phyloP scores from a whole-genome alignment of 1,284 basidiomycete species.

The Porphyrellus sp. region DNA sequence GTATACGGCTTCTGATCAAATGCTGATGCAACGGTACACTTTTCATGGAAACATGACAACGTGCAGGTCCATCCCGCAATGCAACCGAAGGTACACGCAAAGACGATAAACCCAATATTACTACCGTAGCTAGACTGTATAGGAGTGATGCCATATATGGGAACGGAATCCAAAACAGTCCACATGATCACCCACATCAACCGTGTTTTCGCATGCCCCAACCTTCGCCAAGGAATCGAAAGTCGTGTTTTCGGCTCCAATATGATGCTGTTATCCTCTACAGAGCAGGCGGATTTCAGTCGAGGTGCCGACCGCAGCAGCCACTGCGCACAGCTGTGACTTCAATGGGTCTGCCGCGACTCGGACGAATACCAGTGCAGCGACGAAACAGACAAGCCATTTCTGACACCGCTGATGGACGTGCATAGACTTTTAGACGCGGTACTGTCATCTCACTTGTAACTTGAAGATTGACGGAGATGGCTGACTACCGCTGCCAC shows the following conservation, averaged over 20 bases:
- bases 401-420: neutral
- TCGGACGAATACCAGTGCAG: neutral
- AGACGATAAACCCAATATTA: no score
- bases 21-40: neutral
- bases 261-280: neutral
- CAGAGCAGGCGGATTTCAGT: neutral
- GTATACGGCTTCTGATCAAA: neutral
- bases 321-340: conserved; percentile 9
- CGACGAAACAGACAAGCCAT: neutral
- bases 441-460: neutral
- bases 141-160: conserved; percentile 25
- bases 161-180: conserved; percentile 13
- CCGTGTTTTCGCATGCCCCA: neutral
- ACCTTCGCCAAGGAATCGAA: neutral
- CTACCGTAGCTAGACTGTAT: neutral
- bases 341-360: neutral
- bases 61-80: no score
- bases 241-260: neutral
- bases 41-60: neutral
- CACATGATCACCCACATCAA: conserved; percentile 9
- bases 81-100: no score
- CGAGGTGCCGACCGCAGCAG: conserved; percentile 10
- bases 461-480: neutral
- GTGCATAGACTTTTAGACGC: neutral
- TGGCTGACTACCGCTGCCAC: conserved; percentile 7